Conservation (phyloP, 768 basidiomycete species). For the Leccinum truebloodii region DNA sequence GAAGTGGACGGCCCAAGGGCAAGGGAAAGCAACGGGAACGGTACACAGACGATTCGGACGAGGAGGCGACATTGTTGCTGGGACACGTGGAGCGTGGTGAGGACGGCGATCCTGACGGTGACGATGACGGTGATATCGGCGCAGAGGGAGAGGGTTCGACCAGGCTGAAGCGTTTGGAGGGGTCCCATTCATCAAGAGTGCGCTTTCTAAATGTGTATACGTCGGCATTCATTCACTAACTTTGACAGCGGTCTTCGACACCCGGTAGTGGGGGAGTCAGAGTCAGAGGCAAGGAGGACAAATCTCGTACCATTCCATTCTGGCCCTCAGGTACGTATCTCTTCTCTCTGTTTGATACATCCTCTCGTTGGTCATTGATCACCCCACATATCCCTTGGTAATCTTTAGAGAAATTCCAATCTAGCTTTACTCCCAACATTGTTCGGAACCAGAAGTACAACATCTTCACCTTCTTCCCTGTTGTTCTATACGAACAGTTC, state of each 20-base stretch:
- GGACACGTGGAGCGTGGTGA: conserved; percentile 37
- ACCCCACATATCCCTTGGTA: background rate
- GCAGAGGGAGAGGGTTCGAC: conserved; percentile 31
- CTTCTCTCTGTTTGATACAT: background rate
- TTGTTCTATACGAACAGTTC: conserved; percentile 99
- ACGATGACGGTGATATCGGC: conserved; percentile 41
- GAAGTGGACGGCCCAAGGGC: conserved; percentile 26
- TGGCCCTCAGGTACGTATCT: conserved; percentile 58
- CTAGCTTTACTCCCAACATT: conserved; percentile 80
- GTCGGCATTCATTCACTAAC: conserved; percentile 1
- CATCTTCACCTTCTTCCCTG: conserved; percentile 91
- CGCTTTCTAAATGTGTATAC: conserved; percentile 2
- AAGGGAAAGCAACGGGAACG: conserved; percentile 51
- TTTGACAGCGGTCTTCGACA: conserved; percentile 26
- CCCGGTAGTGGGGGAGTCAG: conserved; percentile 11
- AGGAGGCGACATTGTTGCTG: conserved; percentile 51
- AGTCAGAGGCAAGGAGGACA: conserved; percentile 49
- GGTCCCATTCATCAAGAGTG: conserved; percentile 22
- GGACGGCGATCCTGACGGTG: conserved; percentile 38
- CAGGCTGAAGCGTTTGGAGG: conserved; percentile 27
- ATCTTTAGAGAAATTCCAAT: conserved; percentile 64
- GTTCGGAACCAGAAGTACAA: conserved; percentile 99
- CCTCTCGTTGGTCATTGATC: conserved; percentile 5
- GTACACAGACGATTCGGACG: conserved; percentile 66
- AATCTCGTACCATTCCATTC: conserved; percentile 78